A percentile compares a stretch with the other conserved stretches of the same genome.
These are phyloP conservation scores for Chrysanthemum seticuspe DNA, from an alignment of 129 eudicot species.

Conservation along the genomic window DNA sequence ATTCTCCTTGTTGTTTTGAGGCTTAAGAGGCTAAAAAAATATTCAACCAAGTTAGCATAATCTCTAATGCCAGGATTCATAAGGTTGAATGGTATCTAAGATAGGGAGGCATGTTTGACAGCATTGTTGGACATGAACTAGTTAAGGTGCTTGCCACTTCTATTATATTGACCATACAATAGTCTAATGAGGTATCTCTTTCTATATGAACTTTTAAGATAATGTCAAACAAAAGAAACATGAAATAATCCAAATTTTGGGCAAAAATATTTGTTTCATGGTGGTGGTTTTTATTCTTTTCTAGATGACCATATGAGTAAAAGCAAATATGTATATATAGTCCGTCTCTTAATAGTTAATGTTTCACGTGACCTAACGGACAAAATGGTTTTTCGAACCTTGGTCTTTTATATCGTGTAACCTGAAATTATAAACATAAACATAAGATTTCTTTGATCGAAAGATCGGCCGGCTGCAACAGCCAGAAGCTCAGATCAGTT, in stretches of 20 bases:
- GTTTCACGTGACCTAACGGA: too few relatives aligned
- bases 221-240: constrained; percentile 5
- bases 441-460: too few relatives aligned
- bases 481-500: too few relatives aligned
- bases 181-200: constrained; percentile 13
- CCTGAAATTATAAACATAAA: too few relatives aligned
- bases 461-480: too few relatives aligned
- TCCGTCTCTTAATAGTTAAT: neutral
- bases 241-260: constrained; percentile 12
- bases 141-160: constrained; percentile 21
- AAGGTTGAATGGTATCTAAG: constrained; percentile 33
- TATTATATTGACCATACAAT: constrained; percentile 20
- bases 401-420: too few relatives aligned
- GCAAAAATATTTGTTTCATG: neutral
- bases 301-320: neutral
- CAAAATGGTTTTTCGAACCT: too few relatives aligned
- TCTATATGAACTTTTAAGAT: constrained; percentile 7
- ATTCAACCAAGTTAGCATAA: constrained; percentile 19
- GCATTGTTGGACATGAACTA: constrained; percentile 21
- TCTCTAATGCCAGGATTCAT: constrained; percentile 4
- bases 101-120: constrained; percentile 21
- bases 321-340: neutral
- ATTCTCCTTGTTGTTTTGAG: constrained; percentile 35
- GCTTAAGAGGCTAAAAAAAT: constrained; percentile 27
- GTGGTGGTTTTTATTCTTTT: neutral